Evolutionary conservation across 768 basidiomycete species (phyloP).

Genomic region (Podaxis mareebaensis): DNA sequence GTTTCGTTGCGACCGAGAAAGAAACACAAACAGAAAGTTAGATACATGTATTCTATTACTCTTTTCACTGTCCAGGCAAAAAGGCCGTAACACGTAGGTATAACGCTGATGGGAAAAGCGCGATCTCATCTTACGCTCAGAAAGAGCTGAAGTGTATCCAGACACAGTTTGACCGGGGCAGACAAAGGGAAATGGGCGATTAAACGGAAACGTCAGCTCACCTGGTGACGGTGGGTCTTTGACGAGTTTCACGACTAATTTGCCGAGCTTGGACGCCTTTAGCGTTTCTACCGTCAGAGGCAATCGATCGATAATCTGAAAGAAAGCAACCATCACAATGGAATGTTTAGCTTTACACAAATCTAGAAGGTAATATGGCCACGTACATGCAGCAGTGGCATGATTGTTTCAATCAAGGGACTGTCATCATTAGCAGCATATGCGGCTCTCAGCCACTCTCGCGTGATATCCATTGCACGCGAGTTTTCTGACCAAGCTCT

Average conservation of each 20-base stretch:
- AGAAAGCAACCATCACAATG: conserved; percentile 13
- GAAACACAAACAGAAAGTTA: conserved; percentile 56
- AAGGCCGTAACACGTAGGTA: conserved; percentile 18
- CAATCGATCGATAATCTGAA: conserved; percentile 80
- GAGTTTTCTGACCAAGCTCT: conserved; percentile 83
- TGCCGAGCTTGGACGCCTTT: conserved; percentile 74
- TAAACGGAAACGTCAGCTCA: conserved; percentile 50
- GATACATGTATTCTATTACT: conserved; percentile 61
- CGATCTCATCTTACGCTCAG: conserved; percentile 17
- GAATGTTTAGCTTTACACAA: conserved; percentile 9
- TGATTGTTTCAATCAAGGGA: conserved; percentile 72
- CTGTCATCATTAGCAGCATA: conserved; percentile 46
- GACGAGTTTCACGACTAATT: conserved; percentile 72
- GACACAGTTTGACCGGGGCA: conserved; percentile 10
- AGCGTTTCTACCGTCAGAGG: conserved; percentile 73
- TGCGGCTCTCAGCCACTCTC: conserved; percentile 80
- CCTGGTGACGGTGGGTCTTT: conserved; percentile 78
- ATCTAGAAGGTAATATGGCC: conserved; percentile 10
- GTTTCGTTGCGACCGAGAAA: conserved; percentile 35
- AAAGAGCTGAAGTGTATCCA: conserved; percentile 15
- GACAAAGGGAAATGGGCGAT: conserved; percentile 13
- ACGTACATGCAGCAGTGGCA: conserved; percentile 87
- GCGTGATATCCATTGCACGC: conserved; percentile 72
- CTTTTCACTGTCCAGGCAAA: conserved; percentile 31
- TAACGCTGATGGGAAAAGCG: conserved; percentile 20